A percentile compares a stretch with the other conserved stretches of the same genome.
Evolutionary conservation across 768 basidiomycete species (phyloP).

Genomic region (Pleurotus sapidus): DNA sequence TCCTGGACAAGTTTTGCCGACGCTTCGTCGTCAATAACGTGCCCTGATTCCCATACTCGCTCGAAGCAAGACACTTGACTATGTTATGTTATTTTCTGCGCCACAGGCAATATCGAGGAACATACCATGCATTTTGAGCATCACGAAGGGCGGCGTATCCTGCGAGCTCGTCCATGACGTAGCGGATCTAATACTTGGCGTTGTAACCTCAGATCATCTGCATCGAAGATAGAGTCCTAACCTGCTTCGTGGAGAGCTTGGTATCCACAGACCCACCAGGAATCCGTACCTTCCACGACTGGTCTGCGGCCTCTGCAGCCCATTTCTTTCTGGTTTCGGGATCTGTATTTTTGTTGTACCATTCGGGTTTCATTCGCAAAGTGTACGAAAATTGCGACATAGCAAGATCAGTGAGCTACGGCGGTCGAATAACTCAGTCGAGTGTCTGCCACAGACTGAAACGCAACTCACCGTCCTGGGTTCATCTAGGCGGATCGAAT

Average conservation of each 20-base stretch:
- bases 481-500: constrained; percentile 29
- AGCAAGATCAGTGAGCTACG: constrained; percentile 44
- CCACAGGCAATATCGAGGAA: not conserved
- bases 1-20: constrained; percentile 16
- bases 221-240: constrained; percentile 12
- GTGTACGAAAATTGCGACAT: constrained; percentile 47
- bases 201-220: not conserved
- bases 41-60: constrained; percentile 47
- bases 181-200: constrained; percentile 31
- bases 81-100: not conserved
- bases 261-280: constrained; percentile 30
- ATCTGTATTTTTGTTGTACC: constrained; percentile 35
- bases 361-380: constrained; percentile 34
- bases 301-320: constrained; percentile 23
- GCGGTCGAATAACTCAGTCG: not conserved
- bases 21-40: constrained; percentile 16
- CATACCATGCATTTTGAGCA: constrained; percentile 33
- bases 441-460: not conserved
- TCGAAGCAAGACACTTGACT: constrained; percentile 58
- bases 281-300: constrained; percentile 30
- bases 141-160: constrained; percentile 44
- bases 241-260: constrained; percentile 37
- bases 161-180: constrained; percentile 46
- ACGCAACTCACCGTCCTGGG: constrained; percentile 40
- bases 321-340: constrained; percentile 25